Evolutionary conservation across 2,329 filamentous ascomycete genomes (phyloP), one percentile per base, ranked within the genome.

Genomic region (Waltergamsia citrina): DNA sequence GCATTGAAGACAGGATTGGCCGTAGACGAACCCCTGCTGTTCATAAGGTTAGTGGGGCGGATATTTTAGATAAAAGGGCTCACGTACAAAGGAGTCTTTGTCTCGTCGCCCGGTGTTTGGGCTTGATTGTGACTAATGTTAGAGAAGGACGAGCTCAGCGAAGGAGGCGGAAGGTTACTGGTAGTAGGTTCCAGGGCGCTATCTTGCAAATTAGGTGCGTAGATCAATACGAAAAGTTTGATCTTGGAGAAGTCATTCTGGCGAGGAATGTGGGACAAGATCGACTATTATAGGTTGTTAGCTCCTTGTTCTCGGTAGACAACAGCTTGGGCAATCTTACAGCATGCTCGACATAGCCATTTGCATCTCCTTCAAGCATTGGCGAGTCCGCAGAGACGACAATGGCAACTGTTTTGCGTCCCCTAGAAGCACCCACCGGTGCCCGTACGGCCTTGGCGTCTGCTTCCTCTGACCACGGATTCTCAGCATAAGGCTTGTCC

Each of bases 401-500:
- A 47, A 96, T 75, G 7, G 80, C 87, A n/a, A 95, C 84, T 0
- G 78, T 86, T 65, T 80, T 92, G 49, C 76, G 74, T 33, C 54
- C 46, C 44, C 52, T 41, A 38, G 55, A 38, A 38, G 53, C 46
- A 24, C 62, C 44, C 23, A 55, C 28, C 37, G 54, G 37, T 38
- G 51, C 44, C 35, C 62, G 63, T 35, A 69, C 63, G 45, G 63
- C 63, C 50, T 81, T 76, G 32, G 81, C 71, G 46, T 85, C 81
- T 16, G 81, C 85, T 60, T 95, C 88, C 56, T 95, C 87, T 11
- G 82, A 87, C 90, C 90, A 95, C 34, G 85, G 78, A 58, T 92
- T 85, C 55, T 95, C 90, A 42, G 78, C 79, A 54, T 82, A 92
- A 33, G 81, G 81, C 51, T 77, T 79, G 51, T 88, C 84, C 51